Evolutionary conservation across 257 asterid genomes (phyloP), one percentile per base, ranked within the genome.

Genomic region (Petrea volubilis): DNA sequence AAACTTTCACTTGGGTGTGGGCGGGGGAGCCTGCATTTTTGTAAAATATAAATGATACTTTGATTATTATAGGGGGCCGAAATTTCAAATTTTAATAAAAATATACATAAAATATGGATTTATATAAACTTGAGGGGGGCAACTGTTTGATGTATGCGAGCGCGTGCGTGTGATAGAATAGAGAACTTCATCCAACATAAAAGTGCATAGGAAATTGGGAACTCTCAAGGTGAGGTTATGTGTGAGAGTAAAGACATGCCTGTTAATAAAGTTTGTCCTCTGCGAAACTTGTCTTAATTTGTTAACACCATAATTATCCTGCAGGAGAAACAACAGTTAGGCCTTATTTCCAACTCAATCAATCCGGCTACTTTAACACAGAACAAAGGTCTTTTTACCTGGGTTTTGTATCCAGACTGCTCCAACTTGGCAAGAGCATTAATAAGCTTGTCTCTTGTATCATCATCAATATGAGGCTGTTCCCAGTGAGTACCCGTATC

Each of bases 291-390:
- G 95, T 74, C 77, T 88, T 79, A 91, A 66, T 72, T 88, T 94
- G 74, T 79, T 75, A 53, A 89, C 79, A 67, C 99, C 99, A 78
- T 86, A 89, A 71, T 75, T 40, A 71, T 94, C 99, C 99, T 94
- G 90, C 86, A 90, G 67, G 68, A 53, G 44, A 59, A 74, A 65
- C 18, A 38, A 47, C 6, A 28, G 8, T 77, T 51, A 67, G 67
- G 74, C 57, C 52, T 10, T 27, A 63, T 73, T 28, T 38, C 57
- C 67, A 46, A 64, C 67, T 25, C 55, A 31, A 73, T 14, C 59
- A 46, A 10, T 31, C 20, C 0, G 8, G 40, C 43, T 52, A 62
- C 23, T 38, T 64, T 40, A 15, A 63, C 53, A 50, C 2, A 17
- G 25, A 20, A 55, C 6, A 62, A 14, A 8, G 34, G 56, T 56